Percentiles rank a stretch among this genome's conserved stretches.
phyloP scores from a whole-genome alignment of 331 rosid genomes.

The Quercus phellos region DNA sequence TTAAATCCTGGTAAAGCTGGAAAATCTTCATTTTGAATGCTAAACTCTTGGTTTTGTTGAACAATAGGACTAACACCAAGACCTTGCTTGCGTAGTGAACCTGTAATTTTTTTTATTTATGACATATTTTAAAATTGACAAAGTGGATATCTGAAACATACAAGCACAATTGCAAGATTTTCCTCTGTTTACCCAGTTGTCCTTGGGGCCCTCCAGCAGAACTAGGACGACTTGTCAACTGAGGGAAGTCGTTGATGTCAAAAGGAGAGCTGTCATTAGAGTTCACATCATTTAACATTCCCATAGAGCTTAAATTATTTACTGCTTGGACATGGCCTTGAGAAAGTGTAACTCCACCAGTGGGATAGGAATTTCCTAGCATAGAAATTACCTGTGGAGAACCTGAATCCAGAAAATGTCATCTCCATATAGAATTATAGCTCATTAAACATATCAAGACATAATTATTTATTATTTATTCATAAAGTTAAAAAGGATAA shows the following conservation, averaged over 20 bases:
- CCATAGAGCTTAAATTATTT: slow-evolving; percentile 71
- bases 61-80: slow-evolving; percentile 86
- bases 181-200: slow-evolving; percentile 58
- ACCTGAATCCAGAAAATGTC: slow-evolving; percentile 57
- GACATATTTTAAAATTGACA: slow-evolving; percentile 5
- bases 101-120: slow-evolving; percentile 41
- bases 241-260: slow-evolving; percentile 93
- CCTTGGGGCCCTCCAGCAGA: slow-evolving; percentile 99
- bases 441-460: neutral
- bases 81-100: slow-evolving; percentile 94
- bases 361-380: slow-evolving; percentile 82
- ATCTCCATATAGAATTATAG: slow-evolving; percentile 13
- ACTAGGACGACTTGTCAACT: slow-evolving; percentile 80
- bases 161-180: neutral
- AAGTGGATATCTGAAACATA: neutral
- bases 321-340: slow-evolving; percentile 75
- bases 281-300: slow-evolving; percentile 86
- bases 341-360: slow-evolving; percentile 80
- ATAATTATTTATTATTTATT: neutral
- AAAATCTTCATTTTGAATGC: slow-evolving; percentile 93
- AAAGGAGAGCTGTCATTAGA: slow-evolving; percentile 74
- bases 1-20: slow-evolving; percentile 95
- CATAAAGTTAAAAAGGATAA: neutral
- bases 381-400: slow-evolving; percentile 86
- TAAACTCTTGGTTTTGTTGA: slow-evolving; percentile 96